A percentile compares a stretch with the other conserved stretches of the same genome.
These are phyloP conservation scores for Castanea crenata DNA, from an alignment of 306 rosid species.

Conservation along the genomic window DNA sequence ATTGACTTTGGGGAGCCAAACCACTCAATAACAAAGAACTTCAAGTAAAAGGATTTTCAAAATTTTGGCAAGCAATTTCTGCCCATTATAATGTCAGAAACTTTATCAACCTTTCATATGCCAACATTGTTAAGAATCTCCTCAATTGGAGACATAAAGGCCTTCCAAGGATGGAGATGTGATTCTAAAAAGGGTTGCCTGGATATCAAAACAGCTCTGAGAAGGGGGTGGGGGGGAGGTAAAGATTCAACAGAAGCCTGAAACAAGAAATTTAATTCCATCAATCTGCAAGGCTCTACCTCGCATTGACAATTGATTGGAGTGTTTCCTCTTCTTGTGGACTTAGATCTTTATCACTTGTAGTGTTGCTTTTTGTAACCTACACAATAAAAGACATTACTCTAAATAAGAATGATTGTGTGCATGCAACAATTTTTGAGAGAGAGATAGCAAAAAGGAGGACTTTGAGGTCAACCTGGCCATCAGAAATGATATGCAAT, in stretches of 20 bases:
- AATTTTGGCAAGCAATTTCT: background rate
- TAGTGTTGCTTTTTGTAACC: no score
- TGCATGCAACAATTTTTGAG: no score
- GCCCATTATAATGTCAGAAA: background rate
- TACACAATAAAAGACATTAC: no score
- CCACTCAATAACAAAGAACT: background rate
- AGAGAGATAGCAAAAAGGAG: no score
- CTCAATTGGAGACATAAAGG: no score
- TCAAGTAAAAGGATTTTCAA: background rate
- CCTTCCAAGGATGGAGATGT: background rate
- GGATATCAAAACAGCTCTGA: background rate
- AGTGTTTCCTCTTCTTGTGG: conserved; percentile 80
- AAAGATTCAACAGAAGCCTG: background rate
- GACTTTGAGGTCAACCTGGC: no score
- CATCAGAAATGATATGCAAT: no score
- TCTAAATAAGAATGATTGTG: no score
- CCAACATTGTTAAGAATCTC: background rate
- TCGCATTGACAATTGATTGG: conserved; percentile 65
- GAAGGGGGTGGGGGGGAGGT: no score
- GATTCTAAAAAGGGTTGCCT: background rate
- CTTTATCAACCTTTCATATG: background rate
- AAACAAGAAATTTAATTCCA: background rate
- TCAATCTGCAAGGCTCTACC: conserved; percentile 39
- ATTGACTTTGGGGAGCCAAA: background rate
- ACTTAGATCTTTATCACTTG: conserved; percentile 51